phyloP scores from a whole-genome alignment of 805 yeast species.

The Barnettozyma siamensis region DNA sequence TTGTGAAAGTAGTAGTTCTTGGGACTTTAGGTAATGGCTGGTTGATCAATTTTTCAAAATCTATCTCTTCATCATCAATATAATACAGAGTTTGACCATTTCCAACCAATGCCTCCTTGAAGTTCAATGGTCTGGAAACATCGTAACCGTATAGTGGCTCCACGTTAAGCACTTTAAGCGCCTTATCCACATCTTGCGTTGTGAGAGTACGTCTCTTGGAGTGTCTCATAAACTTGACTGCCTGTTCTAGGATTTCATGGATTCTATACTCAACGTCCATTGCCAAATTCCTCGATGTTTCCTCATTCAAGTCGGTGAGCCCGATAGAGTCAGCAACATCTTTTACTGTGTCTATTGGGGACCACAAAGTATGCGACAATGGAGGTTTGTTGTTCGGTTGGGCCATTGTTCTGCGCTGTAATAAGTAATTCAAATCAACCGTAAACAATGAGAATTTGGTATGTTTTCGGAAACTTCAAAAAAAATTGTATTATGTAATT shows the following conservation, averaged over 20 bases:
- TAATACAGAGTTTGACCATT: slow-evolving; percentile 93
- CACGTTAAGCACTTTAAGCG: slow-evolving; percentile 78
- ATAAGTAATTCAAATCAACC: too few relatives aligned
- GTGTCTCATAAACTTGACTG: slow-evolving; percentile 93
- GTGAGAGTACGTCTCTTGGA: slow-evolving; percentile 77
- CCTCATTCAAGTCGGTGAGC: slow-evolving; percentile 70
- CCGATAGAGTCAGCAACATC: slow-evolving; percentile 95
- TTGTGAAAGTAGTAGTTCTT: slow-evolving; percentile 84
- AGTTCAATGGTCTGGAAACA: slow-evolving; percentile 59
- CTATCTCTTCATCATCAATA: slow-evolving; percentile 87
- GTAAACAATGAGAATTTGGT: too few relatives aligned
- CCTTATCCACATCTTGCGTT: slow-evolving; percentile 75
- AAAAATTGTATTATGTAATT: too few relatives aligned
- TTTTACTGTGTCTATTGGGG: slow-evolving; percentile 93
- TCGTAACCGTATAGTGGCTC: slow-evolving; percentile 94
- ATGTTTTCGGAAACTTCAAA: too few relatives aligned
- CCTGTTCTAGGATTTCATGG: slow-evolving; percentile 92
- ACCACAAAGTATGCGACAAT: slow-evolving; percentile 88
- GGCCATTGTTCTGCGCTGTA: neutral
- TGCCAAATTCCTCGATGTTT: slow-evolving; percentile 88
- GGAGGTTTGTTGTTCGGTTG: slow-evolving; percentile 38
- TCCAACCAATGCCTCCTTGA: slow-evolving; percentile 81
- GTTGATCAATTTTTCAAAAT: slow-evolving; percentile 87
- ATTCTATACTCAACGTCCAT: slow-evolving; percentile 99
- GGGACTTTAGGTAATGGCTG: slow-evolving; percentile 96